A percentile compares a stretch with the other conserved stretches of the same genome.
These are phyloP conservation scores for Amesomyces nigricolor DNA, from an alignment of 2,329 filamentous ascomycete species.

Conservation along the genomic window DNA sequence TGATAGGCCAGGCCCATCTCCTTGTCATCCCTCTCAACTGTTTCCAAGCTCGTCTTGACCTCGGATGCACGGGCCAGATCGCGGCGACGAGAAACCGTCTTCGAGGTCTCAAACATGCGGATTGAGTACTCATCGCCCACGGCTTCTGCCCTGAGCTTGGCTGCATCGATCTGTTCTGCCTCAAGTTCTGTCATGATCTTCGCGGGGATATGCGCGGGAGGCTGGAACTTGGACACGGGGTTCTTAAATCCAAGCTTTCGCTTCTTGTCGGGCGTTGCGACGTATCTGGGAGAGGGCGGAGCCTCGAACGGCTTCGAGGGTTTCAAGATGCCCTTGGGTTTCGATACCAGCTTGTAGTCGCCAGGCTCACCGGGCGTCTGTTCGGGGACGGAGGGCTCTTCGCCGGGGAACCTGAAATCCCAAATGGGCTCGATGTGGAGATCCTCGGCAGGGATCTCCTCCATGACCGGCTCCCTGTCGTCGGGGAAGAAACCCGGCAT, in stretches of 20 bases:
- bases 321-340: constrained; percentile 25
- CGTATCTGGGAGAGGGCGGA: constrained; percentile 16
- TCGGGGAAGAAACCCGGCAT: constrained; percentile 28
- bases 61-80: not conserved
- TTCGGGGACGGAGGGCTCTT: constrained; percentile 6
- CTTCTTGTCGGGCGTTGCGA: constrained; percentile 22
- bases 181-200: constrained; percentile 17
- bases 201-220: constrained; percentile 19
- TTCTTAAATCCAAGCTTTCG: constrained; percentile 22
- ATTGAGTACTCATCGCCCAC: constrained; percentile 16
- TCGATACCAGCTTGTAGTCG: constrained; percentile 15
- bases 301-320: constrained; percentile 17
- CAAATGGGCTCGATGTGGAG: constrained; percentile 19
- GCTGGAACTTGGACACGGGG: constrained; percentile 21
- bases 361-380: not conserved
- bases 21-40: constrained; percentile 16
- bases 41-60: constrained; percentile 11
- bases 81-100: not conserved
- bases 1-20: constrained; percentile 19
- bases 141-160: constrained; percentile 15
- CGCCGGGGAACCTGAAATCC: constrained; percentile 19
- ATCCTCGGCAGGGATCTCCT: constrained; percentile 24
- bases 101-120: constrained; percentile 8
- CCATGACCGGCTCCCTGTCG: constrained; percentile 22
- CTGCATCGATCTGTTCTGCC: constrained; percentile 7